These are phyloP conservation scores for Uronychia setigera DNA, from an alignment of 73 alveolate genomes.

Conservation along the genomic window DNA sequence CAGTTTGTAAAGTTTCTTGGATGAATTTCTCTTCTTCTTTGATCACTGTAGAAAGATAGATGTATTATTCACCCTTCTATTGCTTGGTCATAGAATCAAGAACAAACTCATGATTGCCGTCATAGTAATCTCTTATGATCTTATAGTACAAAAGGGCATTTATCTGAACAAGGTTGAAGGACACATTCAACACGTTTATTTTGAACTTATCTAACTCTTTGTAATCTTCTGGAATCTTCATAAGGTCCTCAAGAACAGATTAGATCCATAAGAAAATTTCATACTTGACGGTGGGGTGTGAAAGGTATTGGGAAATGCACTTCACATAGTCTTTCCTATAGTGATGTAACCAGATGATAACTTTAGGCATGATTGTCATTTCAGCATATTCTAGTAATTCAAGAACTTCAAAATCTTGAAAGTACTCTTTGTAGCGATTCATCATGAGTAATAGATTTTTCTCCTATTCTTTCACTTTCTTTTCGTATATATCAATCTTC, in stretches of 20 bases:
- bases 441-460: slow-evolving; percentile 31
- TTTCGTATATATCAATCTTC: slow-evolving; percentile 19
- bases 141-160: neutral
- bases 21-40: slow-evolving; percentile 5
- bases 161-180: too few species aligned
- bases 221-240: neutral
- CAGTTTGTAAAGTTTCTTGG: slow-evolving; percentile 3
- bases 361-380: slow-evolving; percentile 30
- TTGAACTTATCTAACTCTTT: neutral
- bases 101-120: slow-evolving; percentile 30
- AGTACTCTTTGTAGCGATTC: slow-evolving; percentile 10
- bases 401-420: slow-evolving; percentile 25
- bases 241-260: neutral
- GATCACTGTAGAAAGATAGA: slow-evolving; percentile 34
- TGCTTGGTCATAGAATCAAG: slow-evolving; percentile 4
- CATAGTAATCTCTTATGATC: slow-evolving; percentile 17
- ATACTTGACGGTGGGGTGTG: slow-evolving; percentile 17
- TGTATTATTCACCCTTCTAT: slow-evolving; percentile 4
- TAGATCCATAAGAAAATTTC: slow-evolving; percentile 45
- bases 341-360: slow-evolving; percentile 23
- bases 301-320: slow-evolving; percentile 25
- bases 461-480: slow-evolving; percentile 20
- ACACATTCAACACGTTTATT: too few species aligned
- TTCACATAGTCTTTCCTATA: slow-evolving; percentile 18
- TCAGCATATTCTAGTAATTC: slow-evolving; percentile 27